These are phyloP conservation scores for Neonectria coccinea DNA, from an alignment of 2,329 filamentous ascomycete species.

Conservation along the genomic window DNA sequence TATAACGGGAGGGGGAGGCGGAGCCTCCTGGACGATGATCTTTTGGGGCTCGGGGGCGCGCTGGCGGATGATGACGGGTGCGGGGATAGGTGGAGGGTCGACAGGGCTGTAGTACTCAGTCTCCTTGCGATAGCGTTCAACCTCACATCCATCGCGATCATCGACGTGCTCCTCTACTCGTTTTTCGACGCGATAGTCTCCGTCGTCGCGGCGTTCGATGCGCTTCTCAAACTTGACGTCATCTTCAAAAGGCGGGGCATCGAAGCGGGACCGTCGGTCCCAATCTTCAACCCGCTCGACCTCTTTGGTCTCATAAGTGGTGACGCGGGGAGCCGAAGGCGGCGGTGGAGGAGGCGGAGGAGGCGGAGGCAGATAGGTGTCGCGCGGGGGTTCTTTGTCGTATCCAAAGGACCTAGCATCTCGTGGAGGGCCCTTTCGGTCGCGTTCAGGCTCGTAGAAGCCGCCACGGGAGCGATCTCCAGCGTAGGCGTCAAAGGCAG, in stretches of 20 bases:
- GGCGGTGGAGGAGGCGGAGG: conserved; percentile 41
- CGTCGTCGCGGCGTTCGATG: conserved; percentile 62
- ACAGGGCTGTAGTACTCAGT: conserved; percentile 70
- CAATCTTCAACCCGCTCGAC: conserved; percentile 58
- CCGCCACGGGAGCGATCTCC: conserved; percentile 54
- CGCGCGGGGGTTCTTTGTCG: conserved; percentile 37
- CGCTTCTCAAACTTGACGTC: conserved; percentile 67
- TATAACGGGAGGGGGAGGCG: conserved; percentile 63
- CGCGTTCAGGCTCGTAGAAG: conserved; percentile 61
- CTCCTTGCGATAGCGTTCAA: conserved; percentile 71
- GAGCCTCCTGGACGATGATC: conserved; percentile 71
- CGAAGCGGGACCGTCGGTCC: conserved; percentile 56
- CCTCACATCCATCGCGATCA: conserved; percentile 59
- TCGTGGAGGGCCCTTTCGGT: conserved; percentile 47
- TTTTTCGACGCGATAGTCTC: conserved; percentile 60
- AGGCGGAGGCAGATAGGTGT: conserved; percentile 40
- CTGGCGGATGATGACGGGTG: conserved; percentile 68
- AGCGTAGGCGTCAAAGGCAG: conserved; percentile 58
- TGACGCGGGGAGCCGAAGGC: conserved; percentile 46
- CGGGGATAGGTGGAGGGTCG: conserved; percentile 57
- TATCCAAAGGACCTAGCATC: conserved; percentile 26
- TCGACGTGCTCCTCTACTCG: conserved; percentile 63
- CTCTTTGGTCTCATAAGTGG: conserved; percentile 52
- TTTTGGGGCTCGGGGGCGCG: conserved; percentile 67
- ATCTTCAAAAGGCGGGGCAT: conserved; percentile 58